Conservation (phyloP, 176 grass and related monocot species). For the Carex pumila region DNA sequence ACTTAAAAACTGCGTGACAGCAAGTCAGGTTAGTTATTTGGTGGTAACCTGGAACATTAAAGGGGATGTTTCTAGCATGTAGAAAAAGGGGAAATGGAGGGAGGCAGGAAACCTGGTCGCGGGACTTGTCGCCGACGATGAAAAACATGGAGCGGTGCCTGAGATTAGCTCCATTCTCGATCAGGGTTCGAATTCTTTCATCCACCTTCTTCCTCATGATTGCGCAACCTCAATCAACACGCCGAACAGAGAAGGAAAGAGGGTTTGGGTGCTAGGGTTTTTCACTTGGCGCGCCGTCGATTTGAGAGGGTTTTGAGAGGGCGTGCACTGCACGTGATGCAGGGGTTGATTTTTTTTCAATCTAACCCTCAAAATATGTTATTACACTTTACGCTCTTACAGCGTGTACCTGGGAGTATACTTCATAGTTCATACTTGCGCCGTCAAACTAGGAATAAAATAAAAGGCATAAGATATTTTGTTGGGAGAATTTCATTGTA, state of each 20-base stretch:
- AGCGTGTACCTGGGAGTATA: too few species aligned
- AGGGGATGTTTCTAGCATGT: neutral
- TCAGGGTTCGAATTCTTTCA: constrained; percentile 75
- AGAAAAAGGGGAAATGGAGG: neutral
- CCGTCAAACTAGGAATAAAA: too few species aligned
- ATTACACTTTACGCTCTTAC: too few species aligned
- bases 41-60: neutral
- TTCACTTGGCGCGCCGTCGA: neutral
- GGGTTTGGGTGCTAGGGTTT: constrained; percentile 10
- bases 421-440: too few species aligned
- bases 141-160: constrained; percentile 85
- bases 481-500: too few species aligned
- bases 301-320: neutral
- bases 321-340: neutral
- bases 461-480: too few species aligned
- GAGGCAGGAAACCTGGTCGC: constrained; percentile 47
- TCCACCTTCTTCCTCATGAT: constrained; percentile 97
- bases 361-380: neutral
- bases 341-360: neutral
- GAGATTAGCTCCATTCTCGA: constrained; percentile 74
- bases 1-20: neutral
- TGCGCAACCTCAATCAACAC: neutral
- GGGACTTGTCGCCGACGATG: constrained; percentile 93
- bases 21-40: neutral
- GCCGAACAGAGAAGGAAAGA: neutral